A percentile compares a stretch with the other conserved stretches of the same genome.
These are phyloP conservation scores for Gnomoniopsis sp. DNA, from an alignment of 2,329 filamentous ascomycete species.

Conservation along the genomic window DNA sequence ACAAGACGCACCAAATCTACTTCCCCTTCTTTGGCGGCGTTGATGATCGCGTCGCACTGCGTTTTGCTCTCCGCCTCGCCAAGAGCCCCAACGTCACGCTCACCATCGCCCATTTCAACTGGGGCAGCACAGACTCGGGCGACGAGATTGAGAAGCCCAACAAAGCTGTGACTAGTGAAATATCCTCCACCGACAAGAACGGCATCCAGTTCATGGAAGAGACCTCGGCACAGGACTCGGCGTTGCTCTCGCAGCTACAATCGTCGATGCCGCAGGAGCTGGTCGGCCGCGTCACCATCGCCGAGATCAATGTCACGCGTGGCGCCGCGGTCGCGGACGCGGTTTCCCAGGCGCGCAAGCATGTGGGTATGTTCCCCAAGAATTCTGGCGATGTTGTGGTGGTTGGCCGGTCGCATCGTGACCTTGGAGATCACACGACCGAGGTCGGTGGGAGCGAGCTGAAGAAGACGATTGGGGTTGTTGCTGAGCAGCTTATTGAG, in stretches of 20 bases:
- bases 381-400: conserved; percentile 72
- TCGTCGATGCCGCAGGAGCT: conserved; percentile 32
- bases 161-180: conserved; percentile 19
- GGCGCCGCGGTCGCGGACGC: conserved; percentile 40
- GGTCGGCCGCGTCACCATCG: conserved; percentile 42
- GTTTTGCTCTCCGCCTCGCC: conserved; percentile 79
- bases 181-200: conserved; percentile 21
- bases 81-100: conserved; percentile 76
- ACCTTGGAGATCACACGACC: conserved; percentile 22
- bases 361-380: conserved; percentile 56
- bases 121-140: conserved; percentile 23
- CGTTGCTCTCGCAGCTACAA: conserved; percentile 32
- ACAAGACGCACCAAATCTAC: conserved; percentile 79
- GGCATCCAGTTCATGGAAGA: conserved; percentile 25
- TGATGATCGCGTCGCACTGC: conserved; percentile 77
- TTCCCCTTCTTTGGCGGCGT: conserved; percentile 80
- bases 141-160: conserved; percentile 20
- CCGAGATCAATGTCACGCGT: conserved; percentile 39
- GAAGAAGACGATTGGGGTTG: conserved; percentile 53
- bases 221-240: conserved; percentile 31
- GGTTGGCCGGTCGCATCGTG: conserved; percentile 53
- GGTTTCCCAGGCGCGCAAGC: conserved; percentile 51
- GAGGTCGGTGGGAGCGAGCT: conserved; percentile 35
- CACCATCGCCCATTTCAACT: conserved; percentile 63
- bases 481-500: conserved; percentile 58